Conservation (phyloP, 2,329 filamentous ascomycete species). For the Fusarium sp. region DNA sequence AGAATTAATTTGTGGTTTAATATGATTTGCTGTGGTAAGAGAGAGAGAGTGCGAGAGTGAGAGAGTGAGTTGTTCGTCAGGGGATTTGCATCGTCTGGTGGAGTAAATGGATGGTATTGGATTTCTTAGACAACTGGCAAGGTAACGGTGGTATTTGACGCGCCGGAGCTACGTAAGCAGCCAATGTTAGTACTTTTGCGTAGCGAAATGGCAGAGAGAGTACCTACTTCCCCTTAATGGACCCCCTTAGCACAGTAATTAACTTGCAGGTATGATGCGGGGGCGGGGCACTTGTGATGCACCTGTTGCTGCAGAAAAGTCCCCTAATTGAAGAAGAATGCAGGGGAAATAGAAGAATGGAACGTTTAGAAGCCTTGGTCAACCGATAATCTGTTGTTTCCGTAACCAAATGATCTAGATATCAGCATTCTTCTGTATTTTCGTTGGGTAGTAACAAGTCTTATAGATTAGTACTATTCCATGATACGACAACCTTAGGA, state of each 20-base stretch:
- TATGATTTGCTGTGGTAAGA: conserved; percentile 3
- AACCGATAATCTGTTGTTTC: background rate
- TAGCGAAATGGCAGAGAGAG: conserved; percentile 1
- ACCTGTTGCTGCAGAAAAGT: conserved; percentile 13
- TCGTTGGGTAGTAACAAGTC: background rate
- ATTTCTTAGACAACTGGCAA: conserved; percentile 20
- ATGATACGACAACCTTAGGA: background rate
- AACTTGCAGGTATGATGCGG: conserved; percentile 42
- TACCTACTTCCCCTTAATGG: conserved; percentile 44
- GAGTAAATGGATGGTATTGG: conserved; percentile 27
- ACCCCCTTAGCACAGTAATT: conserved; percentile 30
- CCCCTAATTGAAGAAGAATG: conserved; percentile 27
- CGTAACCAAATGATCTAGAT: background rate
- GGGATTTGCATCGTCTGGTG: conserved; percentile 29
- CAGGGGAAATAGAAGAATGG: background rate
- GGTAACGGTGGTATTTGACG: conserved; percentile 14
- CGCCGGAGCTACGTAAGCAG: conserved; percentile 39
- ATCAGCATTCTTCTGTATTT: background rate
- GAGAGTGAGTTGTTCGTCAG: conserved; percentile 18
- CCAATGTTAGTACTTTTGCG: conserved; percentile 10
- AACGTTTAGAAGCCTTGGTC: background rate
- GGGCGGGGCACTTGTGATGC: conserved; percentile 41
- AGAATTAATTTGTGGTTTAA: conserved; percentile 9
- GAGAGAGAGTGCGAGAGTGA: conserved; percentile 3
- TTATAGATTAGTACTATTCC: background rate